Conservation (phyloP, 257 asterid species). For the Nicotiana tabacum region DNA sequence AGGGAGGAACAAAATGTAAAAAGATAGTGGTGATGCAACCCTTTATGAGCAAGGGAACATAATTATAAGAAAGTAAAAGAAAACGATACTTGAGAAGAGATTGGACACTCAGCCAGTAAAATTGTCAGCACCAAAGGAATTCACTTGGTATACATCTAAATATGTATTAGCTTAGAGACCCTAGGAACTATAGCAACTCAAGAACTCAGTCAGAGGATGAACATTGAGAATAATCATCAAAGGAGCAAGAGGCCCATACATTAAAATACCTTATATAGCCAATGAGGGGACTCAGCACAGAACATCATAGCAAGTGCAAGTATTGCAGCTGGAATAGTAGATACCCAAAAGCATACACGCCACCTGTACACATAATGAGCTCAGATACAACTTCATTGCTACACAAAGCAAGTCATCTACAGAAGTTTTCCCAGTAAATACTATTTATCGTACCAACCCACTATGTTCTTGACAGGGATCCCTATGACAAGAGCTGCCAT, state of each 20-base stretch:
- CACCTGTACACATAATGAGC: conserved; percentile 53
- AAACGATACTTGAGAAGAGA: not conserved
- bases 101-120: not conserved
- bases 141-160: not conserved
- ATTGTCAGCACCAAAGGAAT: not conserved
- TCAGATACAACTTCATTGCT: conserved; percentile 8
- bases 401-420: not conserved
- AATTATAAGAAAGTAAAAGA: not conserved
- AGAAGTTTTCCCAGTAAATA: not conserved
- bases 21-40: not conserved
- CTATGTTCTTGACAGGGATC: conserved; percentile 59
- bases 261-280: conserved; percentile 80
- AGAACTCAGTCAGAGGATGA: not conserved
- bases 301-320: conserved; percentile 71
- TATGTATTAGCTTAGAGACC: not conserved
- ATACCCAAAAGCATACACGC: conserved; percentile 88
- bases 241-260: not conserved
- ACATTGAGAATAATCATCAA: not conserved
- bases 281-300: conserved; percentile 90
- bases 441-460: conserved; percentile 65
- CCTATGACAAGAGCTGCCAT: conserved; percentile 69
- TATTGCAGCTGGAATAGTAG: conserved; percentile 67
- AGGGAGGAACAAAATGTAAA: not conserved
- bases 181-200: not conserved
- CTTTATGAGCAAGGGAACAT: not conserved